Percentiles rank a stretch among this genome's conserved stretches.
Evolutionary conservation across 306 rosid species (phyloP).

Genomic region (Ammopiptanthus mongolicus): DNA sequence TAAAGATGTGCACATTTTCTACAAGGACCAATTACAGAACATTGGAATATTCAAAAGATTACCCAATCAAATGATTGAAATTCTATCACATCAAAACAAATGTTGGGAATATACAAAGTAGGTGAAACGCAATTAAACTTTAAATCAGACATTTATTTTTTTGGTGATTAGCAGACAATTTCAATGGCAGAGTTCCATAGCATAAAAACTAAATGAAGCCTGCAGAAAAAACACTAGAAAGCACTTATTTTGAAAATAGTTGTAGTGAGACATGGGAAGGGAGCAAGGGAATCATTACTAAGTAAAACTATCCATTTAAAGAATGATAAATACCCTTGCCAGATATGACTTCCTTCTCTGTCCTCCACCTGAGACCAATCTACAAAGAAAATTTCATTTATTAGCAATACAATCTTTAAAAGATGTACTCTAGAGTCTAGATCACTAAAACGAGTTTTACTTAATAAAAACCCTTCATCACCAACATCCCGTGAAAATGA

Average conservation of each 20-base stretch:
- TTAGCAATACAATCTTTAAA: constrained; percentile 15
- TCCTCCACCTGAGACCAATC: constrained; percentile 98
- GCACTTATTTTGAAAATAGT: constrained; percentile 4
- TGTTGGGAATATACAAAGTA: not conserved
- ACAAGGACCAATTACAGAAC: not conserved
- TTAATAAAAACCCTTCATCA: not conserved
- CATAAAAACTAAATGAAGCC: not conserved
- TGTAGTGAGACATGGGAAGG: not conserved
- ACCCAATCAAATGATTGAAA: not conserved
- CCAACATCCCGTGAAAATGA: constrained; percentile 5
- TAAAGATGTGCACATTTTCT: constrained; percentile 8
- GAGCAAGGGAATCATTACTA: not conserved
- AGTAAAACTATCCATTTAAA: constrained; percentile 11
- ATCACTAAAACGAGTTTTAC: not conserved
- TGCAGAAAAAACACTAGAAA: not conserved
- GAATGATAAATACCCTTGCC: constrained; percentile 70
- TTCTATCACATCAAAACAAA: not conserved
- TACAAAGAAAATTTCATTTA: constrained; percentile 26
- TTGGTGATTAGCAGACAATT: not conserved
- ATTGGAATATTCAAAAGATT: constrained; percentile 3
- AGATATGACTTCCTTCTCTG: constrained; percentile 84
- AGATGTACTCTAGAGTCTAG: constrained; percentile 5
- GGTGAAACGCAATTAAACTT: not conserved
- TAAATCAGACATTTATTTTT: not conserved
- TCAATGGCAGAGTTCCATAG: not conserved